Evolutionary conservation across 257 asterid species (phyloP), one percentile per base, ranked within the genome.

Genomic region (Jasminum sambac): DNA sequence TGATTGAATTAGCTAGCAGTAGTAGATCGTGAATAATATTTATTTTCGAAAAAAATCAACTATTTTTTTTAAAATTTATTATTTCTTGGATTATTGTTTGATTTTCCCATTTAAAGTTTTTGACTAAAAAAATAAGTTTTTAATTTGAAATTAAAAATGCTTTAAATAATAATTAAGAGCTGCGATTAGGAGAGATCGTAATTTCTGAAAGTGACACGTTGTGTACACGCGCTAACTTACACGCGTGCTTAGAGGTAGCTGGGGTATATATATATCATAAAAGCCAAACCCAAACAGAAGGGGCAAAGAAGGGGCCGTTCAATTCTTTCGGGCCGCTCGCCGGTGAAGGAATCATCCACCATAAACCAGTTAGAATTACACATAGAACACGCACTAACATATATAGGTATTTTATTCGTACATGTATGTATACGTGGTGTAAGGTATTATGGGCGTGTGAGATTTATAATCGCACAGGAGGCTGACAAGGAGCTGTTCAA

Each of bases 301-400:
- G 74, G 62, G 26, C 68, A 58, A 71, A 70, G 17, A 48, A 57
- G 69, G 69, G 71, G 52, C 78, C 87, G 78, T 82, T 69, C 81
- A 70, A 66, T 78, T 76, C 64, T 39, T 67, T 66, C 69, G 74
- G 72, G 65, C 76, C 76, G 25, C 82, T 68, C 79, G 67, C 87
- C 89, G 88, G 89, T 65, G 90, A 76, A 79, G 80, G 76, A 75
- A 69, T 63, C 84, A 69, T 36, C 79, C 65, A 34, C 7, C 25
- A 19, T 52, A 19, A 64, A 57, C 72, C 43, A 36, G 30, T 42
- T 39, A 48, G 69, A 8, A 24, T 71, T 46, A 42, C 67, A 39
- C 63, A 50, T 11, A 16, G 52, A 52, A 60, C 46, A 24, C 60
- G 26, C 59, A 42, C 43, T 12, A 26, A 41, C 64, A 38, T 43